Evolutionary conservation across 148 eudicot species (phyloP).

Genomic region (Dysphania ambrosioides): DNA sequence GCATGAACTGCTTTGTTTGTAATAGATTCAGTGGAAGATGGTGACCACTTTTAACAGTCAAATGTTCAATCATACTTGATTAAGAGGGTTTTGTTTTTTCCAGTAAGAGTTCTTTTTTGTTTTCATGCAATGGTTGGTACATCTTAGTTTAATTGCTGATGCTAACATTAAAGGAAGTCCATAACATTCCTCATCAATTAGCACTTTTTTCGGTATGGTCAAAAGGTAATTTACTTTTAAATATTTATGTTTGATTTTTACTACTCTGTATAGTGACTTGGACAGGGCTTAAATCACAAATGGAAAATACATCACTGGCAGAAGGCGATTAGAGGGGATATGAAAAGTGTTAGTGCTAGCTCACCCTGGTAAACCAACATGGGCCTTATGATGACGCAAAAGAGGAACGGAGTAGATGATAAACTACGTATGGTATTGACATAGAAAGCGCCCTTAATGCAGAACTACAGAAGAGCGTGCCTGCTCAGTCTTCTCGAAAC

Average conservation of each 20-base stretch:
- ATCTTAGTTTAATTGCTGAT: background rate
- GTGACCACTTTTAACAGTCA: background rate
- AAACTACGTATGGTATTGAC: no score
- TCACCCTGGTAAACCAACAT: no score
- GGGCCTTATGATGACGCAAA: no score
- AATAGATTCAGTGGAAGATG: background rate
- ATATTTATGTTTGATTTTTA: no score
- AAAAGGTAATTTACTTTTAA: background rate
- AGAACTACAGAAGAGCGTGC: no score
- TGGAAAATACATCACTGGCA: no score
- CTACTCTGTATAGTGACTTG: background rate
- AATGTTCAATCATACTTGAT: no score
- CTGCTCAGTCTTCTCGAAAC: no score
- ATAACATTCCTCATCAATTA: background rate
- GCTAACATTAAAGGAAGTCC: background rate
- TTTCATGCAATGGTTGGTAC: background rate
- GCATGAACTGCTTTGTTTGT: constrained; percentile 2
- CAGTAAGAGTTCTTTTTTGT: no score
- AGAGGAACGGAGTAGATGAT: no score
- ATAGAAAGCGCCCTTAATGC: no score
- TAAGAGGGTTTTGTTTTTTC: no score
- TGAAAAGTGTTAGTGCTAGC: background rate
- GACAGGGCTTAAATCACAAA: background rate
- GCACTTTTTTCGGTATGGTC: background rate
- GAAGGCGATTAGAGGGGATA: background rate